Evolutionary conservation across 1,284 basidiomycete species (phyloP).

Genomic region (Trametes pubescens): DNA sequence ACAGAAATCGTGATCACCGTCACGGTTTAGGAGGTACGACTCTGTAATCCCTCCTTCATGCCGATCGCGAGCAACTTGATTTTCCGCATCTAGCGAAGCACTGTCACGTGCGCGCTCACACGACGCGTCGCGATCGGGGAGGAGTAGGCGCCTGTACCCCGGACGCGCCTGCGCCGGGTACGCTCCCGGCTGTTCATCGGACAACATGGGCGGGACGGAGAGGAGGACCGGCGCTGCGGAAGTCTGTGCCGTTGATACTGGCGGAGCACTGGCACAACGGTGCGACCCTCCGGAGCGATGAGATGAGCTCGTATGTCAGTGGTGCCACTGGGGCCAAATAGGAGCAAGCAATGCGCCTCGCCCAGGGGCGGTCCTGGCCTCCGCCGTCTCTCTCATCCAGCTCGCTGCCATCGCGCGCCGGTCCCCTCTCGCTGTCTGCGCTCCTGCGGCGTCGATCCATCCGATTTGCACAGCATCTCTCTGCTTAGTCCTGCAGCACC

Average conservation of each 20-base stretch:
- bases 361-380: slow-evolving; percentile 9
- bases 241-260: not conserved
- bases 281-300: not conserved
- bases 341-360: slow-evolving; percentile 16
- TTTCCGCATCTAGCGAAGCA: slow-evolving; percentile 8
- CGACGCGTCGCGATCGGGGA: slow-evolving; percentile 24
- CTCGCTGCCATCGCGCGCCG: not conserved
- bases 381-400: slow-evolving; percentile 4
- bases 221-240: not conserved
- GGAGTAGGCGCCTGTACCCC: not conserved
- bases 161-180: not conserved
- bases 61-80: too few relatives aligned
- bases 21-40: too few relatives aligned
- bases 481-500: not conserved
- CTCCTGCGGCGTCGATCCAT: slow-evolving; percentile 8
- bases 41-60: too few relatives aligned
- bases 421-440: slow-evolving; percentile 8
- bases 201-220: not conserved
- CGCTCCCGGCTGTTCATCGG: not conserved
- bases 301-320: slow-evolving; percentile 6
- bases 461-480: not conserved
- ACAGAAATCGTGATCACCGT: too few relatives aligned
- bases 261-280: not conserved
- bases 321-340: slow-evolving; percentile 24
- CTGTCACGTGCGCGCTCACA: slow-evolving; percentile 16